Evolutionary conservation across 257 asterid species (phyloP).

Genomic region (Pogostemon cablin): DNA sequence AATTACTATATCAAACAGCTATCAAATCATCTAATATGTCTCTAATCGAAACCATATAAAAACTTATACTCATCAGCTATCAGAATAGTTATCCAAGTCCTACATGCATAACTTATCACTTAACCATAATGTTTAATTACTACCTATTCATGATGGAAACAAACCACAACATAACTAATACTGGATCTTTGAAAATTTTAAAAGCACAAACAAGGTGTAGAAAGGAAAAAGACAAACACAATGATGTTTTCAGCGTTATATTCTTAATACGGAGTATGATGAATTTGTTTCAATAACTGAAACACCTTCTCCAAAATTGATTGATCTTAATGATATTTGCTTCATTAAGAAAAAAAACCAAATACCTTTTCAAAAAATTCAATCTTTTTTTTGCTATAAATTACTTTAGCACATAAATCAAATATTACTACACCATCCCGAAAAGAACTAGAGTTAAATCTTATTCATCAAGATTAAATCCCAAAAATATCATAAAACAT

Average conservation of each 20-base stretch:
- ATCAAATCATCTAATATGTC: not conserved
- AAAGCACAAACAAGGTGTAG: not conserved
- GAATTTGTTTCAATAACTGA: not conserved
- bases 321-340: not conserved
- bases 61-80: not conserved
- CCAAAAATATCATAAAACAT: not conserved
- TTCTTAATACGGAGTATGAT: not conserved
- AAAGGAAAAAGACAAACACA: not conserved
- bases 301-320: not conserved
- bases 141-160: not conserved
- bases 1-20: not conserved
- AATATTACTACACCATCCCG: not conserved
- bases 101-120: no score
- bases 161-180: not conserved
- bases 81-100: not conserved
- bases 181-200: not conserved
- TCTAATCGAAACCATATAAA: not conserved
- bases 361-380: not conserved
- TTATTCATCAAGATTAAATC: conserved; percentile 8
- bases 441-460: not conserved
- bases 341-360: not conserved
- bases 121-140: not conserved
- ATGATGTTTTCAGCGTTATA: conserved; percentile 2
- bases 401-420: not conserved
- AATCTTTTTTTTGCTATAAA: not conserved